Conservation (phyloP, 2,329 filamentous ascomycete genomes). For the Colletotrichum orchidophilum region DNA sequence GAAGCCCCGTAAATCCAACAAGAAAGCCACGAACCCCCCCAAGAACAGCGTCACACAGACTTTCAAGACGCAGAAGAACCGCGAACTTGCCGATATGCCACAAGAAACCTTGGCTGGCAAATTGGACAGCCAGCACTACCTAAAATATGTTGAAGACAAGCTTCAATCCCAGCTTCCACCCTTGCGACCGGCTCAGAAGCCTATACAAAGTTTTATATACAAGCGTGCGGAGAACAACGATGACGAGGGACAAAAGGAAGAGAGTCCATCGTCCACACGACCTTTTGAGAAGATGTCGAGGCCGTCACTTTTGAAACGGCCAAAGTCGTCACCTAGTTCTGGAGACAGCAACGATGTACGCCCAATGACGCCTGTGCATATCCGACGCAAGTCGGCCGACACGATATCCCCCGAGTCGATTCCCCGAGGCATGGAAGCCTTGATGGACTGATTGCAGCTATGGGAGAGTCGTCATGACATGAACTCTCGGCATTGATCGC, state of each 20-base stretch:
- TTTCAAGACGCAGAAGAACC: conserved; percentile 56
- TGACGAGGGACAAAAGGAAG: background rate
- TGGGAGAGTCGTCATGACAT: background rate
- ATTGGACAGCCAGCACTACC: conserved; percentile 34
- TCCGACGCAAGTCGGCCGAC: conserved; percentile 34
- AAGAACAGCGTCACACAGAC: conserved; percentile 50
- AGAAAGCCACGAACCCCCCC: conserved; percentile 45
- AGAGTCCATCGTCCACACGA: background rate
- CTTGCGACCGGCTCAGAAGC: conserved; percentile 38
- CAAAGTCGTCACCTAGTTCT: conserved; percentile 27
- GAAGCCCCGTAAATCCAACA: conserved; percentile 47
- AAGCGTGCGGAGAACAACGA: conserved; percentile 12
- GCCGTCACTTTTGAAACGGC: conserved; percentile 23
- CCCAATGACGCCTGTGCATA: conserved; percentile 24
- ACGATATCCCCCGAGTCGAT: conserved; percentile 56
- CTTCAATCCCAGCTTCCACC: conserved; percentile 35
- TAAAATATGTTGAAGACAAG: conserved; percentile 37
- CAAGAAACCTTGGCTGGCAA: conserved; percentile 40
- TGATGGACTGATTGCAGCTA: conserved; percentile 43
- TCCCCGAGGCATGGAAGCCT: conserved; percentile 50
- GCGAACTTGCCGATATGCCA: conserved; percentile 37
- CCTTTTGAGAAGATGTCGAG: background rate
- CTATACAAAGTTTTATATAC: conserved; percentile 34
- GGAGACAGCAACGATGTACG: conserved; percentile 15
- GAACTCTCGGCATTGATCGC: background rate